These are phyloP conservation scores for Amauroascus niger DNA, from an alignment of 2,329 filamentous ascomycete genomes.

Conservation along the genomic window DNA sequence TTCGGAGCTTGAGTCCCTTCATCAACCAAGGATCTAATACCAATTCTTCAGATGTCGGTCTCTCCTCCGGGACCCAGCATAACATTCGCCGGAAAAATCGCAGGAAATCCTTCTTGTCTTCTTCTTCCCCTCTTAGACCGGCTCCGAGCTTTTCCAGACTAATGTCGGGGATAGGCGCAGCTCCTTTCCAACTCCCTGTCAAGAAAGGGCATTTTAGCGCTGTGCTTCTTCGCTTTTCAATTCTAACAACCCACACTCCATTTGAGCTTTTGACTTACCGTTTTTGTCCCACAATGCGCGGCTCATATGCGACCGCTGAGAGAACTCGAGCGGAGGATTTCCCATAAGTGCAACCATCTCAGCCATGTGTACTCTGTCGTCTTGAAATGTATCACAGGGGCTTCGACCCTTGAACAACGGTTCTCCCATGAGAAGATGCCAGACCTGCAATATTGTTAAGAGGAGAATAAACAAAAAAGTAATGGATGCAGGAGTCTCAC, in stretches of 20 bases:
- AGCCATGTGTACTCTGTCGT: conserved; percentile 18
- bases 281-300: neutral
- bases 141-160: conserved; percentile 5
- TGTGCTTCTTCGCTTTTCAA: neutral
- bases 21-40: neutral
- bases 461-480: neutral
- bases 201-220: neutral
- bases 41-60: conserved; percentile 16
- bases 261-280: neutral
- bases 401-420: conserved; percentile 7
- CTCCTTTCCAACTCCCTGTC: conserved; percentile 6
- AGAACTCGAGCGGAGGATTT: conserved; percentile 15
- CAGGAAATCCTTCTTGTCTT: conserved; percentile 13
- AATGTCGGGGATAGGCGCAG: conserved; percentile 4
- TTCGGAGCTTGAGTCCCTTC: too few species aligned
- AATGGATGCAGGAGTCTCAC: conserved; percentile 10
- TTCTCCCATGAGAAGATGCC: conserved; percentile 9
- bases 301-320: neutral
- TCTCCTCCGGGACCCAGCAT: conserved; percentile 20
- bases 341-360: conserved; percentile 20
- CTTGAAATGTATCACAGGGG: neutral
- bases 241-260: neutral
- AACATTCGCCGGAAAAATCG: conserved; percentile 16
- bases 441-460: conserved; percentile 7
- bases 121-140: neutral